Conservation (phyloP, 1,284 basidiomycete species). For the Hemileia vastatrix region DNA sequence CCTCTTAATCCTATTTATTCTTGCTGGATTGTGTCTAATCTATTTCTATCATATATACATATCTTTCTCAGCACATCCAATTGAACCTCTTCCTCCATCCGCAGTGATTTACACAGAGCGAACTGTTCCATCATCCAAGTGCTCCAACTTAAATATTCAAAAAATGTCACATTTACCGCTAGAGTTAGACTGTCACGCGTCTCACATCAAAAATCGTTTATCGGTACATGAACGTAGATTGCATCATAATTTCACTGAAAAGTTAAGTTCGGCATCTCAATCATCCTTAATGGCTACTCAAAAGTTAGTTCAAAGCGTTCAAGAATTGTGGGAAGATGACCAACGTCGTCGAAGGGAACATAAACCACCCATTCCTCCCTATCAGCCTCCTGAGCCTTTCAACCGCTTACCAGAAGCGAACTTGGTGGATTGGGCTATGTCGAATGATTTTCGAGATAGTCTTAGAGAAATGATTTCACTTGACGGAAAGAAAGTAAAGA, state of each 20-base stretch:
- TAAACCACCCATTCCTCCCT: conserved; percentile 29
- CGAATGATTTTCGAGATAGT: conserved; percentile 5
- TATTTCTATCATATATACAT: too few species aligned
- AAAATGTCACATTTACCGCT: conserved; percentile 64
- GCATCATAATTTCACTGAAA: conserved; percentile 63
- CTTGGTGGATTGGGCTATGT: conserved; percentile 26
- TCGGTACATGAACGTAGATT: conserved; percentile 58
- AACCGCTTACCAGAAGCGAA: conserved; percentile 28
- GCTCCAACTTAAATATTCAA: too few species aligned
- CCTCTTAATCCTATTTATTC: not conserved
- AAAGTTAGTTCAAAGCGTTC: conserved; percentile 74
- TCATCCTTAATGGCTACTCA: conserved; percentile 52
- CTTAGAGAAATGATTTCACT: conserved; percentile 18
- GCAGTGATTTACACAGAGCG: too few species aligned
- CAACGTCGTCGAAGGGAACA: conserved; percentile 57
- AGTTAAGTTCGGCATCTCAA: too few species aligned
- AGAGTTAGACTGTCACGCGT: conserved; percentile 72
- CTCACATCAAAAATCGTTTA: conserved; percentile 75
- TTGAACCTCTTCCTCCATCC: too few species aligned
- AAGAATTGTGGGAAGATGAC: conserved; percentile 93
- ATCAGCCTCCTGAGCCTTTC: conserved; percentile 31
- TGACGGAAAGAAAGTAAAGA: conserved; percentile 15
- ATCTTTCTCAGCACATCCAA: too few species aligned
- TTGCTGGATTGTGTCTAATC: not conserved
- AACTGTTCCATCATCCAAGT: too few species aligned